Evolutionary conservation across 257 asterid species (phyloP).

Genomic region (Solanum neorickii): DNA sequence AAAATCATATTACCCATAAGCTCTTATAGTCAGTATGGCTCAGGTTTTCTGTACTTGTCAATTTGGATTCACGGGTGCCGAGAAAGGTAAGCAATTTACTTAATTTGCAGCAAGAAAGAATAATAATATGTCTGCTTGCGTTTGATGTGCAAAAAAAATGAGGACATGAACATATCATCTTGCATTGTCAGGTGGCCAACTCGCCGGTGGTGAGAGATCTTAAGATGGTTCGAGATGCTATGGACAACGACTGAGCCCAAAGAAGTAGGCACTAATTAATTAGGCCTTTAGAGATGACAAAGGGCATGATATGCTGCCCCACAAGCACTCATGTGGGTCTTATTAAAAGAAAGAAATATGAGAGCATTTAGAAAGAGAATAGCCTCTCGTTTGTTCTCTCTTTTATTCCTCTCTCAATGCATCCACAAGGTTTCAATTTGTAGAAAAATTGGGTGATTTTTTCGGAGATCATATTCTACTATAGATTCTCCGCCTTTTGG

Average conservation of each 20-base stretch:
- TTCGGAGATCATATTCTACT: neutral
- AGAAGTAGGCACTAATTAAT: neutral
- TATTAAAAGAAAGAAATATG: neutral
- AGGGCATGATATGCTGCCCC: neutral
- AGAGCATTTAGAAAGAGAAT: neutral
- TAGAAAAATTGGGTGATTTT: neutral
- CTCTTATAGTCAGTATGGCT: neutral
- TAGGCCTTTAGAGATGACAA: neutral
- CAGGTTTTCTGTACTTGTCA: neutral
- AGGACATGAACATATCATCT: neutral
- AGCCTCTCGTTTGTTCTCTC: neutral
- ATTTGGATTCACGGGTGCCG: neutral
- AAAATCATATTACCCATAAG: neutral
- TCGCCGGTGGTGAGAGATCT: neutral
- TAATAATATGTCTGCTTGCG: neutral
- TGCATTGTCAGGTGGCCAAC: neutral
- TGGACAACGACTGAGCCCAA: neutral
- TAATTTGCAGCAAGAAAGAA: neutral
- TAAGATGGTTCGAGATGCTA: neutral
- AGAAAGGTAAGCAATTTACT: neutral
- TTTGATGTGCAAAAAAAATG: neutral
- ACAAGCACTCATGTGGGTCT: neutral
- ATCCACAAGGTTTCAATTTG: neutral
- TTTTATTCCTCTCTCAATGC: neutral
- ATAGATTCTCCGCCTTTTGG: neutral